Percentiles rank a stretch among this genome's conserved stretches.
Evolutionary conservation across 164 flowering plant genomes (phyloP).

Genomic region (Tetrastigma voinierianum): DNA sequence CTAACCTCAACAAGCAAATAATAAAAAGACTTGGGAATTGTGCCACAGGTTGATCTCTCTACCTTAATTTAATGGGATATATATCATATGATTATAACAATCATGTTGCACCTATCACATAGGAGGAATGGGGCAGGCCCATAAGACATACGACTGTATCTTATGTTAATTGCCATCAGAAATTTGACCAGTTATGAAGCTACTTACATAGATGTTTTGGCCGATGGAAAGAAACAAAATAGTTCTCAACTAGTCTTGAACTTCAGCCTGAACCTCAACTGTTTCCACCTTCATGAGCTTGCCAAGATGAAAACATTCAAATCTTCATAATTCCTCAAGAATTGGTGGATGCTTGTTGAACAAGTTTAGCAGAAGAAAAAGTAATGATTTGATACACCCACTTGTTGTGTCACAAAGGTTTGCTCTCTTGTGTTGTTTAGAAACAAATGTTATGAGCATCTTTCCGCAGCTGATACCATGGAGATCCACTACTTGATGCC

Average conservation of each 20-base stretch:
- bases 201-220: constrained; percentile 86
- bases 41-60: too few relatives aligned
- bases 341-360: constrained; percentile 90
- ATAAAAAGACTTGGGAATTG: too few relatives aligned
- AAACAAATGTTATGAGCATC: constrained; percentile 75
- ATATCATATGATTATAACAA: too few relatives aligned
- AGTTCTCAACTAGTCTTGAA: constrained; percentile 78
- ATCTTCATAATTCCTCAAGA: constrained; percentile 89
- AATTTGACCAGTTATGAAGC: constrained; percentile 1
- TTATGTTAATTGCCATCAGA: too few relatives aligned
- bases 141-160: too few relatives aligned
- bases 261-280: constrained; percentile 77
- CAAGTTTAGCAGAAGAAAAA: constrained; percentile 68
- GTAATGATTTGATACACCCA: constrained; percentile 86
- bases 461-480: constrained; percentile 82
- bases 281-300: constrained; percentile 95
- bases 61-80: too few relatives aligned
- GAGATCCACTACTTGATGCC: constrained; percentile 76
- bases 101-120: too few relatives aligned
- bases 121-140: too few relatives aligned
- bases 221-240: constrained; percentile 78
- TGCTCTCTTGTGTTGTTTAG: constrained; percentile 85
- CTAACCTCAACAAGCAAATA: too few relatives aligned
- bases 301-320: constrained; percentile 77
- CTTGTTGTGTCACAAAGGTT: constrained; percentile 96